A percentile compares a stretch with the other conserved stretches of the same genome.
Evolutionary conservation across 2,329 filamentous ascomycete genomes (phyloP).

Genomic region (Cytospora piceicola): DNA sequence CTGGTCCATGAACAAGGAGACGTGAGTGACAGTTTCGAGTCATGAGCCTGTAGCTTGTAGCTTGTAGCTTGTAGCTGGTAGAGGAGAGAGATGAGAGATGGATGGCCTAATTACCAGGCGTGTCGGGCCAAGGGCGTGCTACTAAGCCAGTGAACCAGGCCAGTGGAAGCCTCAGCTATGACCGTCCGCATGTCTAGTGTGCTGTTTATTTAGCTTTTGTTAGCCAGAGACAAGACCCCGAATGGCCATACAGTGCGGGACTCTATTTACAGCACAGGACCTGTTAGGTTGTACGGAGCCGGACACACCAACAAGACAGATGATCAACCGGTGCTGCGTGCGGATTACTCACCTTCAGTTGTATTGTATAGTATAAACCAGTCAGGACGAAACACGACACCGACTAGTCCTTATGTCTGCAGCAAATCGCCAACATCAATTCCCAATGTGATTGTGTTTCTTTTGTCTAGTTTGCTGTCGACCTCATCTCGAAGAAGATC

Average conservation of each 20-base stretch:
- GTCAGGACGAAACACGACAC: background rate
- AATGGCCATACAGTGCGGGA: background rate
- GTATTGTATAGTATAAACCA: background rate
- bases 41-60: slow-evolving; percentile 5
- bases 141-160: too few relatives aligned
- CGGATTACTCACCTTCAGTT: too few relatives aligned
- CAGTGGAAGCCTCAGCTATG: slow-evolving; percentile 23
- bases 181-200: slow-evolving; percentile 3
- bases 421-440: background rate
- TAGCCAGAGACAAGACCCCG: background rate
- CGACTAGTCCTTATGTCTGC: background rate
- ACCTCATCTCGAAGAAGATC: background rate
- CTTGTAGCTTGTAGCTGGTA: too few relatives aligned
- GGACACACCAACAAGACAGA: background rate
- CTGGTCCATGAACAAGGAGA: background rate
- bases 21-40: slow-evolving; percentile 2
- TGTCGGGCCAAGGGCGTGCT: background rate
- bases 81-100: too few relatives aligned
- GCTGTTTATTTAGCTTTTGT: background rate
- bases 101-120: background rate
- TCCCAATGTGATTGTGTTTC: background rate
- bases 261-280: background rate
- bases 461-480: background rate
- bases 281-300: background rate
- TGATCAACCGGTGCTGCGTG: too few relatives aligned